Evolutionary conservation across 106 monocot genomes (phyloP).

Genomic region (Hemerocallis citrina): DNA sequence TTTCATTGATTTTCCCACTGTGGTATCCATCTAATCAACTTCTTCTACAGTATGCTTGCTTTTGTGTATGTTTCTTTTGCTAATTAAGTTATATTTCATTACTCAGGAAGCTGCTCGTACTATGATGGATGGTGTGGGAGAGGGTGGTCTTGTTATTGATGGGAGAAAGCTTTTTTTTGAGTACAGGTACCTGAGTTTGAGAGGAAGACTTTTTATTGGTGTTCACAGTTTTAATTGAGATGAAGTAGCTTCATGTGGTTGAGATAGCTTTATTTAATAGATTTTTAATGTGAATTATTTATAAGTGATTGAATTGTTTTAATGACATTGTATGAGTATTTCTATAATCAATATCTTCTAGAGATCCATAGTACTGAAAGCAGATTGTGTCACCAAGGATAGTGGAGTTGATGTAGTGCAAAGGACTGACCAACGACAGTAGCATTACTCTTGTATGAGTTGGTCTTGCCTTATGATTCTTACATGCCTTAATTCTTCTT

Average conservation of each 20-base stretch:
- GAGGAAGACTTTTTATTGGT: background rate
- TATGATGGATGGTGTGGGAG: slow-evolving; percentile 80
- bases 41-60: background rate
- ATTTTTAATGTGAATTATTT: slow-evolving; percentile 2
- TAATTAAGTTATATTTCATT: background rate
- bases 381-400: too few relatives aligned
- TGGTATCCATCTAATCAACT: slow-evolving; percentile 56
- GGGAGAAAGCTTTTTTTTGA: slow-evolving; percentile 91
- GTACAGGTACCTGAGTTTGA: slow-evolving; percentile 62
- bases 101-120: slow-evolving; percentile 77
- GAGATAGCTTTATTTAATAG: background rate
- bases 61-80: background rate
- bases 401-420: too few relatives aligned
- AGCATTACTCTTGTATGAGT: too few relatives aligned
- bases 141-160: slow-evolving; percentile 83
- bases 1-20: slow-evolving; percentile 90
- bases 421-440: too few relatives aligned
- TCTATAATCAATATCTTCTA: too few relatives aligned
- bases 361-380: too few relatives aligned
- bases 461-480: too few relatives aligned
- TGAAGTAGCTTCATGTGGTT: background rate
- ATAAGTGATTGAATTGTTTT: too few relatives aligned
- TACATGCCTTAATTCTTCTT: too few relatives aligned
- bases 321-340: too few relatives aligned
- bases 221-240: background rate